A percentile compares a stretch with the other conserved stretches of the same genome.
phyloP scores from a whole-genome alignment of 192 early-diverging fungal genomes.

The Haplosporangium gracile region DNA sequence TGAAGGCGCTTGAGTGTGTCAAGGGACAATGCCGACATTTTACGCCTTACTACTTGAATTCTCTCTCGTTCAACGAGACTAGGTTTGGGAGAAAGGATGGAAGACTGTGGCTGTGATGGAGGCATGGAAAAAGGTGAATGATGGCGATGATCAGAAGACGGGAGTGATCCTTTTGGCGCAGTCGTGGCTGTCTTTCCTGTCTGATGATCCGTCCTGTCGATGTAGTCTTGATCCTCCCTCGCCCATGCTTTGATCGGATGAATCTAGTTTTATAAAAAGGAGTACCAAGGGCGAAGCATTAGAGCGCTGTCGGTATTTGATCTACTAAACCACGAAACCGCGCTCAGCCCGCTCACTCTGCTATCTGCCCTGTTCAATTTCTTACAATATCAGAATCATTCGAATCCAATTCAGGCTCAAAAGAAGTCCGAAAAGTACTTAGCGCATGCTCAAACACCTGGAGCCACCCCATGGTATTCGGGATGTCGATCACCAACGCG shows the following conservation, averaged over 20 bases:
- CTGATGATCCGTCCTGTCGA: background rate
- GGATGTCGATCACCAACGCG: slow-evolving; percentile 28
- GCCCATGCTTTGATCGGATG: slow-evolving; percentile 36
- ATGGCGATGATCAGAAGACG: background rate
- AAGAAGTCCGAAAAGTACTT: slow-evolving; percentile 6
- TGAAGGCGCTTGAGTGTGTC: slow-evolving; percentile 27
- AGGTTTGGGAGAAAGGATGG: background rate
- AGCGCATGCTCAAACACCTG: slow-evolving; percentile 30
- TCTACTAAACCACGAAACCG: background rate
- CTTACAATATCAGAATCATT: slow-evolving; percentile 11
- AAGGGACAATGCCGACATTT: slow-evolving; percentile 27
- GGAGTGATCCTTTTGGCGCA: background rate
- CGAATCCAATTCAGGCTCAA: slow-evolving; percentile 4
- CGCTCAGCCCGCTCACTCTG: no score
- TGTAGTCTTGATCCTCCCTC: background rate
- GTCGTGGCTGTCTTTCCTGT: background rate
- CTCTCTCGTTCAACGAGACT: background rate
- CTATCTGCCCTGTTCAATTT: background rate
- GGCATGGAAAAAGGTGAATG: background rate
- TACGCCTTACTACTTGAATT: slow-evolving; percentile 17
- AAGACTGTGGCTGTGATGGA: background rate
- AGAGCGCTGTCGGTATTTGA: background rate
- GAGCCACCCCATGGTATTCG: slow-evolving; percentile 26
- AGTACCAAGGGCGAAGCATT: background rate
- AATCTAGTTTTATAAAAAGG: background rate